Evolutionary conservation across 2,329 filamentous ascomycete species (phyloP).

Genomic region (Cyphellophora attinorum): DNA sequence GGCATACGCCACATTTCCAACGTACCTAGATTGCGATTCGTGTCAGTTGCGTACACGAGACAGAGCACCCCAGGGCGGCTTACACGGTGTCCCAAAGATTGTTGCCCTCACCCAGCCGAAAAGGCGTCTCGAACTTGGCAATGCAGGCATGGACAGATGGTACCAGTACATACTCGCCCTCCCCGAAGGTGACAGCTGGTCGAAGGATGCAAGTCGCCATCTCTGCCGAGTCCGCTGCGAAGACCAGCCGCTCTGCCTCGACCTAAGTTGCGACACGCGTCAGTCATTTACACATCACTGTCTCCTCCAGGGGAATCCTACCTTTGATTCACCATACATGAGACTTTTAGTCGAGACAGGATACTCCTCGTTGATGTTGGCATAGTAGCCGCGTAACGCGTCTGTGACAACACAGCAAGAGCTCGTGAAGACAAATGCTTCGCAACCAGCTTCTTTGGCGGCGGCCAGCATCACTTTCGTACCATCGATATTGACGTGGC

Average conservation of each 20-base stretch:
- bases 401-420: slow-evolving; percentile 46
- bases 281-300: slow-evolving; percentile 25
- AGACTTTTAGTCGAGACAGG: slow-evolving; percentile 27
- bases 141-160: slow-evolving; percentile 35
- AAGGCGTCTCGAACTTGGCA: slow-evolving; percentile 31
- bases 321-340: slow-evolving; percentile 35
- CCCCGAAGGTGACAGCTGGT: slow-evolving; percentile 34
- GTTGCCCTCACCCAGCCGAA: slow-evolving; percentile 28
- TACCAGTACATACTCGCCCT: slow-evolving; percentile 32
- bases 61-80: too few species aligned
- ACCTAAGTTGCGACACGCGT: slow-evolving; percentile 36
- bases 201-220: slow-evolving; percentile 32
- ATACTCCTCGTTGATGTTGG: slow-evolving; percentile 31
- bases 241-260: slow-evolving; percentile 31
- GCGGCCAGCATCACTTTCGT: slow-evolving; percentile 44
- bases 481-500: slow-evolving; percentile 44
- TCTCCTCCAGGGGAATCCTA: slow-evolving; percentile 30
- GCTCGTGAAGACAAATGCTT: slow-evolving; percentile 47
- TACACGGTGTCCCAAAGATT: slow-evolving; percentile 36
- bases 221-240: slow-evolving; percentile 23
- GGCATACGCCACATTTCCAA: slow-evolving; percentile 34
- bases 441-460: slow-evolving; percentile 33
- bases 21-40: too few species aligned
- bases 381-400: slow-evolving; percentile 29
- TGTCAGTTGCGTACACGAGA: too few species aligned